Evolutionary conservation across 768 basidiomycete genomes (phyloP).

Genomic region (Collybiopsis luxurians): DNA sequence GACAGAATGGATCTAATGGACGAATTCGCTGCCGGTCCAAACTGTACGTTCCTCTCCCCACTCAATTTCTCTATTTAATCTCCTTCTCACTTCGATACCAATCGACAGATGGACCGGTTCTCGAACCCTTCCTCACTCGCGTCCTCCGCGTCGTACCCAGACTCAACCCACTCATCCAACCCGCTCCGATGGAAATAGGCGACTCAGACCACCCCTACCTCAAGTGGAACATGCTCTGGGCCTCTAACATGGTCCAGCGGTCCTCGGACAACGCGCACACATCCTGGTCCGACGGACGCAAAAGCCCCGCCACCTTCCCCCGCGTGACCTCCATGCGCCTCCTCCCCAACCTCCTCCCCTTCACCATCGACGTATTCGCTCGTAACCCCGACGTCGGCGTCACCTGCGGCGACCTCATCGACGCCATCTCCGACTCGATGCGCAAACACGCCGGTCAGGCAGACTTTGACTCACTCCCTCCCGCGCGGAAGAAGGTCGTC

Average conservation of each 20-base stretch:
- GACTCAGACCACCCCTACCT: not conserved
- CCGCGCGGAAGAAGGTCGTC: conserved; percentile 37
- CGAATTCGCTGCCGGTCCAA: not conserved
- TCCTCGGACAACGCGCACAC: conserved; percentile 1
- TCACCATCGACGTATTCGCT: conserved; percentile 51
- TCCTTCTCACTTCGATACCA: not conserved
- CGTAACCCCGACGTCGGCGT: conserved; percentile 46
- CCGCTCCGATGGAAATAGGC: not conserved
- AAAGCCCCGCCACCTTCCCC: conserved; percentile 8
- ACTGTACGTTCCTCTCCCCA: not conserved
- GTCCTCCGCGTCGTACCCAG: conserved; percentile 3
- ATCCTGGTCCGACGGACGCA: conserved; percentile 6
- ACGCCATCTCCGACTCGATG: conserved; percentile 49
- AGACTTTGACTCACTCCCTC: conserved; percentile 47
- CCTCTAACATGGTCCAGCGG: conserved; percentile 2
- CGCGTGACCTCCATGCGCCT: conserved; percentile 23
- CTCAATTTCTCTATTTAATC: not conserved
- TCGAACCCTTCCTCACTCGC: not conserved
- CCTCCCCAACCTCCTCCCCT: conserved; percentile 53
- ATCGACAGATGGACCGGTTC: conserved; percentile 12
- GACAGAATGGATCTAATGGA: conserved; percentile 4
- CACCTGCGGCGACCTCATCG: conserved; percentile 66
- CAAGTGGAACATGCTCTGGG: conserved; percentile 9
- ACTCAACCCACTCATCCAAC: conserved; percentile 2
- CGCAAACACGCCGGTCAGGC: conserved; percentile 45